Percentiles rank a stretch among this genome's conserved stretches.
phyloP scores from a whole-genome alignment of 345 rosid species.

The Excoecaria cochinchinensis region DNA sequence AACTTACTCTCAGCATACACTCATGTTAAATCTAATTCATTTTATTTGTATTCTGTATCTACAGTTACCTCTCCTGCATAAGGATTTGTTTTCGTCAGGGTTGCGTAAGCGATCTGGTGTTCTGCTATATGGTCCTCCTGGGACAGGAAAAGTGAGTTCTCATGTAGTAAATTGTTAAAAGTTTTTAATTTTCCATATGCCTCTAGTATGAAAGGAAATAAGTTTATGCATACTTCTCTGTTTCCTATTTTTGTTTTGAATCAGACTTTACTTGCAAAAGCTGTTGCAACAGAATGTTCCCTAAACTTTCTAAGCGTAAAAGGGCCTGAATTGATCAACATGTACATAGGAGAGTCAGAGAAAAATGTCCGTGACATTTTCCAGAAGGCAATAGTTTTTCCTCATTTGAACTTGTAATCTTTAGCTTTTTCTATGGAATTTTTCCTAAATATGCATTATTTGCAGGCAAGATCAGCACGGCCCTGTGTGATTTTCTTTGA shows the following conservation, averaged over 20 bases:
- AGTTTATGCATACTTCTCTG: constrained; percentile 8
- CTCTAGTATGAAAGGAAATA: constrained; percentile 3
- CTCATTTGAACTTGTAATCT: background rate
- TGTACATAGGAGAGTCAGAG: constrained; percentile 99
- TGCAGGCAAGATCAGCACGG: constrained; percentile 93
- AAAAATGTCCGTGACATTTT: constrained; percentile 94
- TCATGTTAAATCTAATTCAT: background rate
- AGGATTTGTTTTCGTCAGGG: constrained; percentile 90
- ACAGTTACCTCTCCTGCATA: constrained; percentile 88
- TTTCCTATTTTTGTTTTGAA: constrained; percentile 25
- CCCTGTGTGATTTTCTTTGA: constrained; percentile 99
- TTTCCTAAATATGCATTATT: constrained; percentile 6
- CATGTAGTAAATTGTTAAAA: constrained; percentile 9
- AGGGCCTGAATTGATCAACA: constrained; percentile 97
- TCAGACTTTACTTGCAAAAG: constrained; percentile 94
- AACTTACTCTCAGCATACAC: constrained; percentile 1
- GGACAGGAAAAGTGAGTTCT: constrained; percentile 82
- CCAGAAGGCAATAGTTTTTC: constrained; percentile 57
- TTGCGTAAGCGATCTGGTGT: constrained; percentile 97
- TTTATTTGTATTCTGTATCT: constrained; percentile 8
- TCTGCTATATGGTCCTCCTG: constrained; percentile 98
- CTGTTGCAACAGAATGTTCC: constrained; percentile 98
- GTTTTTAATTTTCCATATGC: constrained; percentile 2
- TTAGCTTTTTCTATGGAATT: background rate
- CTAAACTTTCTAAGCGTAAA: constrained; percentile 92